These are phyloP conservation scores for Nitzschia palea DNA, from an alignment of 108 stramenopile genomes.

Conservation along the genomic window DNA sequence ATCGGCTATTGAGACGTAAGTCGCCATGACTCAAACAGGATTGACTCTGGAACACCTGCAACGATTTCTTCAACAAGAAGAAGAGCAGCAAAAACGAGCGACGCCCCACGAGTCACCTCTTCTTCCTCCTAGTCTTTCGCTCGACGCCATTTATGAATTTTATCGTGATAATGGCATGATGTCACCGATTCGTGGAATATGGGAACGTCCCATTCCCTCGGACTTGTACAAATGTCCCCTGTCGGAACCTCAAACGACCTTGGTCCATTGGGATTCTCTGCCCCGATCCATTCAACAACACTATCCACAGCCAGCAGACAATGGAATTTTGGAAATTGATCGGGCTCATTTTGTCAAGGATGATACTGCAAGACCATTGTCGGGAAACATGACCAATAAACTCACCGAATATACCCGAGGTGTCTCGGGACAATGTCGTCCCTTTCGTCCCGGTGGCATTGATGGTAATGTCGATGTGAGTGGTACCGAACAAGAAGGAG, in stretches of 20 bases:
- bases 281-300: slow-evolving; percentile 29
- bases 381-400: slow-evolving; percentile 75
- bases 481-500: neutral
- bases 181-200: slow-evolving; percentile 23
- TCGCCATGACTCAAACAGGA: neutral
- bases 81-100: neutral
- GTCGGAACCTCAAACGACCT: slow-evolving; percentile 38
- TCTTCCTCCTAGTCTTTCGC: neutral
- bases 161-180: slow-evolving; percentile 28
- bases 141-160: slow-evolving; percentile 19
- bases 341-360: slow-evolving; percentile 12
- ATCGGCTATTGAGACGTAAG: too few relatives aligned
- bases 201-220: slow-evolving; percentile 34
- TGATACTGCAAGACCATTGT: slow-evolving; percentile 35
- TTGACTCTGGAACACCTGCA: slow-evolving; percentile 5
- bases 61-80: slow-evolving; percentile 1
- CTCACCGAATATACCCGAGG: slow-evolving; percentile 80
- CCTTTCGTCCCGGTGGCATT: slow-evolving; percentile 77
- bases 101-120: neutral
- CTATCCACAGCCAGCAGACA: slow-evolving; percentile 7
- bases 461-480: slow-evolving; percentile 33
- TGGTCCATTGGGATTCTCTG: slow-evolving; percentile 37
- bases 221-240: slow-evolving; percentile 37
- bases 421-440: slow-evolving; percentile 50
- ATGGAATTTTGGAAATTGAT: slow-evolving; percentile 20